These are phyloP conservation scores for Hypomyces rosellus DNA, from an alignment of 2,329 filamentous ascomycete species.

Conservation along the genomic window DNA sequence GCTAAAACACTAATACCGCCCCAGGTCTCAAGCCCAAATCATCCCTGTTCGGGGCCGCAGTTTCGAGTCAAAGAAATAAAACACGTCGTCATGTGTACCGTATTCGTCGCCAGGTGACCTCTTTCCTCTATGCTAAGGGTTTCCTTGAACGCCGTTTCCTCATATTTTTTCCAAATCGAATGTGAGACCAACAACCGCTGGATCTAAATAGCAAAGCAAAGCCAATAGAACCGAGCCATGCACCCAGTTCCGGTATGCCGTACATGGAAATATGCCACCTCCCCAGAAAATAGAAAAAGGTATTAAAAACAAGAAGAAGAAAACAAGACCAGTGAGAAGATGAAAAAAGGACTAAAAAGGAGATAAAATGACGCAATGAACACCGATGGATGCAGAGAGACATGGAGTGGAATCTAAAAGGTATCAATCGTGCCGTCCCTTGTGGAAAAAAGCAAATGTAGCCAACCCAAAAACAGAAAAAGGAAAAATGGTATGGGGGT, in stretches of 20 bases:
- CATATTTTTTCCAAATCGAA: constrained; percentile 1
- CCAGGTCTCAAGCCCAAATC: no score
- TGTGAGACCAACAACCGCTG: constrained; percentile 5
- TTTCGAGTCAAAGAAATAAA: not conserved
- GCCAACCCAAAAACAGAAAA: constrained; percentile 9
- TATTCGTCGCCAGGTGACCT: constrained; percentile 14
- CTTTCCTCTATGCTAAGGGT: constrained; percentile 14
- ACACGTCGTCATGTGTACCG: constrained; percentile 11
- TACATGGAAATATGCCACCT: not conserved
- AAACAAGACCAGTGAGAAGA: constrained; percentile 6
- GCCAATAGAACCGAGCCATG: not conserved
- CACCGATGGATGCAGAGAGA: constrained; percentile 21
- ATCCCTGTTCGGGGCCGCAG: no score
- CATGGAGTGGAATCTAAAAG: constrained; percentile 19
- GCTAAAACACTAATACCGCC: no score
- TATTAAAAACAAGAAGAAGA: constrained; percentile 3
- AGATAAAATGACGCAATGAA: constrained; percentile 18
- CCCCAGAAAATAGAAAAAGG: constrained; percentile 7
- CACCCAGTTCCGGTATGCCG: not conserved
- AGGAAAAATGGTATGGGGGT: not conserved
- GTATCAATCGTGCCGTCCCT: constrained; percentile 14
- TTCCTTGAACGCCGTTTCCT: constrained; percentile 12
- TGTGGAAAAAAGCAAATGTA: constrained; percentile 11
- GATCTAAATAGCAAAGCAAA: constrained; percentile 7
- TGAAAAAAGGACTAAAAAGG: constrained; percentile 10